phyloP scores from a whole-genome alignment of 805 yeast genomes.

The Yamadazyma kitorensis region DNA sequence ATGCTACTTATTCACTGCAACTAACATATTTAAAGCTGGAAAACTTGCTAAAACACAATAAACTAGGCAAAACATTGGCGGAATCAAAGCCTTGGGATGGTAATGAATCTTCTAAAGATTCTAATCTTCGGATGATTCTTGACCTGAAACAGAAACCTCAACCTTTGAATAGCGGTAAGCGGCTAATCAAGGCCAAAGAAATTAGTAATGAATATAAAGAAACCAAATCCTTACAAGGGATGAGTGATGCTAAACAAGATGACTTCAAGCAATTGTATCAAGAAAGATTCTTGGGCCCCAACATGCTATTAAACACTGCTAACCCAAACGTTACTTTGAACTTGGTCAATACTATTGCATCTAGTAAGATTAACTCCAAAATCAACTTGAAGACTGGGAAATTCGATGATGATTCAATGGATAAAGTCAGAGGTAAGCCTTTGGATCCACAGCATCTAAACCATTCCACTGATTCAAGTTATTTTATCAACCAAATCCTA shows the following conservation, averaged over 20 bases:
- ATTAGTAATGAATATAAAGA: slow-evolving; percentile 61
- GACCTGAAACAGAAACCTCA: slow-evolving; percentile 25
- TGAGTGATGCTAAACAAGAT: slow-evolving; percentile 34
- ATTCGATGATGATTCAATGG: slow-evolving; percentile 53
- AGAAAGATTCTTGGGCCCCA: slow-evolving; percentile 61
- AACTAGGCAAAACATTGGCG: slow-evolving; percentile 28
- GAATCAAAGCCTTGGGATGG: slow-evolving; percentile 33
- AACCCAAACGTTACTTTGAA: slow-evolving; percentile 46
- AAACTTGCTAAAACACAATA: slow-evolving; percentile 21
- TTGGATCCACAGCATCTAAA: slow-evolving; percentile 51
- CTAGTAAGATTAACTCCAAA: slow-evolving; percentile 64
- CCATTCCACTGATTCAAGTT: slow-evolving; percentile 62
- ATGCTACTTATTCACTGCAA: slow-evolving; percentile 7
- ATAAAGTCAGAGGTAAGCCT: slow-evolving; percentile 56
- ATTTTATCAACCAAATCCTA: slow-evolving; percentile 74
- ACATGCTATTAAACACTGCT: slow-evolving; percentile 41
- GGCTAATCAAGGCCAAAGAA: slow-evolving; percentile 59
- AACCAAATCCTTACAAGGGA: slow-evolving; percentile 19
- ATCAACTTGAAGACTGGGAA: slow-evolving; percentile 66
- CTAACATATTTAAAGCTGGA: slow-evolving; percentile 29
- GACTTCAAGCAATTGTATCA: slow-evolving; percentile 59
- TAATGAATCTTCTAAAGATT: slow-evolving; percentile 22
- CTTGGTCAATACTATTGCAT: slow-evolving; percentile 65
- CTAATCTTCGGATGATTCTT: slow-evolving; percentile 30
- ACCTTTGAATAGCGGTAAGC: slow-evolving; percentile 21